phyloP scores from a whole-genome alignment of 2,329 filamentous ascomycete genomes.

The Xylariaceae sp. region DNA sequence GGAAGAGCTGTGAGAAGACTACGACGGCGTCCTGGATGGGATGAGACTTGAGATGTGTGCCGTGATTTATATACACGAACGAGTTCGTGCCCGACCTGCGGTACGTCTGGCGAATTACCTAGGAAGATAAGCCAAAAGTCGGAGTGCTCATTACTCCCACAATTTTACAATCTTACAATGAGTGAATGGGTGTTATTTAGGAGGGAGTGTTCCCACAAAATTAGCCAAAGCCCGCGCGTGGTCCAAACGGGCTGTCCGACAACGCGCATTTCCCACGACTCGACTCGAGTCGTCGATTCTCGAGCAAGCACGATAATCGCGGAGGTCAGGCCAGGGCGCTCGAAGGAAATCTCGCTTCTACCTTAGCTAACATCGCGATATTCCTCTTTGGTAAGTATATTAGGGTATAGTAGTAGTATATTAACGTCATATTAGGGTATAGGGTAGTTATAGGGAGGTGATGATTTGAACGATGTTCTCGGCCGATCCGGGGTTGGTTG shows the following conservation, averaged over 20 bases:
- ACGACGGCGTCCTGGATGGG: not conserved
- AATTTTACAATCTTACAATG: too few species aligned
- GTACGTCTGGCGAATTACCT: too few species aligned
- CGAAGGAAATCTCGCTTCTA: not conserved
- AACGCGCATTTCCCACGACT: not conserved
- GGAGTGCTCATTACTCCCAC: not conserved
- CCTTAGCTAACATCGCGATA: conserved; percentile 9
- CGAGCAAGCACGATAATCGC: not conserved
- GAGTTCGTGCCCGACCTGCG: too few species aligned
- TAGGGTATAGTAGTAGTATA: too few species aligned
- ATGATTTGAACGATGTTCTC: conserved; percentile 6
- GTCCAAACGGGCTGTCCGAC: not conserved
- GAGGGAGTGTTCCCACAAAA: conserved; percentile 2
- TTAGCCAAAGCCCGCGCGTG: conserved; percentile 6
- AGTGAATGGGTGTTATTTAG: too few species aligned
- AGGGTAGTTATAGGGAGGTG: conserved; percentile 19
- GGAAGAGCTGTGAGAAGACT: too few species aligned
- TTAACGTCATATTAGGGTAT: not conserved
- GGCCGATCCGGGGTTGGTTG: not conserved
- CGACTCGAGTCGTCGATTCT: not conserved
- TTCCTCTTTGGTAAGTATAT: conserved; percentile 15
- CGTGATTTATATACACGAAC: not conserved
- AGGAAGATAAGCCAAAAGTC: not conserved
- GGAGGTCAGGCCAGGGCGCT: not conserved
- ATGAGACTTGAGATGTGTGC: not conserved